These are phyloP conservation scores for Boletus subparvulus DNA, from an alignment of 768 basidiomycete species.

Conservation along the genomic window DNA sequence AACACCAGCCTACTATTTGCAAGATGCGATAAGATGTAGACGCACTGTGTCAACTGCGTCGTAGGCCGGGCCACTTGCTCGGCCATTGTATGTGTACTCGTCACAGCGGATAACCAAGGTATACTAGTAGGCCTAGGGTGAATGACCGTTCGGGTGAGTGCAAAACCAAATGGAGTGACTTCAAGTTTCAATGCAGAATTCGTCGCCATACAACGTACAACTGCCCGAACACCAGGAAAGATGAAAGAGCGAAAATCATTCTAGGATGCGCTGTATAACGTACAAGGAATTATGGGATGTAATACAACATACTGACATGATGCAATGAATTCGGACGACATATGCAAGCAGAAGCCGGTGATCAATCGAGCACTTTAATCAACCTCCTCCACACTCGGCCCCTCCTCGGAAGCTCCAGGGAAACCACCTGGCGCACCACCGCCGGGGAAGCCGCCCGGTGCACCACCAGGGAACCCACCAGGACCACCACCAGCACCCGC, in stretches of 20 bases:
- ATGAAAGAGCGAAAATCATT: slow-evolving; percentile 16
- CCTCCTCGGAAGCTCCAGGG: slow-evolving; percentile 72
- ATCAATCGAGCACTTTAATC: slow-evolving; percentile 47
- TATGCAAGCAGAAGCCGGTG: slow-evolving; percentile 20
- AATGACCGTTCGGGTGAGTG: background rate
- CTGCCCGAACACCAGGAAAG: background rate
- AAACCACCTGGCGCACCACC: slow-evolving; percentile 72
- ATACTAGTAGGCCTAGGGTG: background rate
- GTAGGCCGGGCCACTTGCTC: slow-evolving; percentile 29
- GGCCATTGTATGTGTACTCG: slow-evolving; percentile 15
- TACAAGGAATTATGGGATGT: slow-evolving; percentile 33
- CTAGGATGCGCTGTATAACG: slow-evolving; percentile 32
- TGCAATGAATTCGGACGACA: slow-evolving; percentile 25
- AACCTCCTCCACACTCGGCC: slow-evolving; percentile 90
- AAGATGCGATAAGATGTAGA: background rate
- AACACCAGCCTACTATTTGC: background rate
- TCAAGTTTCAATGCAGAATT: background rate
- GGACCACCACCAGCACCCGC: slow-evolving; percentile 41
- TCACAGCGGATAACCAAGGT: background rate
- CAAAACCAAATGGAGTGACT: background rate
- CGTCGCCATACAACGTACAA: background rate
- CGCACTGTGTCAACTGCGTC: slow-evolving; percentile 26
- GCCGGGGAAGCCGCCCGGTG: slow-evolving; percentile 51
- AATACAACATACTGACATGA: slow-evolving; percentile 32
- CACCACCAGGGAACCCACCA: slow-evolving; percentile 60